Percentiles rank a stretch among this genome's conserved stretches.
These are phyloP conservation scores for Suhomyces sp. DNA, from an alignment of 805 yeast genomes.

Conservation along the genomic window DNA sequence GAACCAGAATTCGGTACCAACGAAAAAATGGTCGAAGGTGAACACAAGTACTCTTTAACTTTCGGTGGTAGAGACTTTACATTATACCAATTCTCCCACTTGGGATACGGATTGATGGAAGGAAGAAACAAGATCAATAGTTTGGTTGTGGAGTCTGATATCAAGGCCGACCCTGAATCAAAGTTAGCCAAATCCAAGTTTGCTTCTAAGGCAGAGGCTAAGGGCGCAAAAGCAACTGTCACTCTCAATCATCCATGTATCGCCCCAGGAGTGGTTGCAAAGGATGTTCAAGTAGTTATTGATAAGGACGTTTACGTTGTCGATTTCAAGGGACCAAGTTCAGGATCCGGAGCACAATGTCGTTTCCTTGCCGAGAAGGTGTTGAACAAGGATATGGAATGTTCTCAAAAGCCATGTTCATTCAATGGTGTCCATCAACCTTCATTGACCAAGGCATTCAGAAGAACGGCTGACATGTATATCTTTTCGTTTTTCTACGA, in stretches of 20 bases:
- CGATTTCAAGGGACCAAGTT: constrained; percentile 61
- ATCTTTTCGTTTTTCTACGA: constrained; percentile 95
- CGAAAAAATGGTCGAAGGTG: constrained; percentile 76
- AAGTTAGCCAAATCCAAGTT: constrained; percentile 16
- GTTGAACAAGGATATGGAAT: constrained; percentile 78
- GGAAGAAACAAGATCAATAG: constrained; percentile 83
- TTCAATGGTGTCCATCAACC: constrained; percentile 99
- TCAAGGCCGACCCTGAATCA: constrained; percentile 26
- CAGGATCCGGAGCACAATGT: constrained; percentile 79
- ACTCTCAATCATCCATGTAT: constrained; percentile 78
- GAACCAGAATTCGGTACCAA: constrained; percentile 75
- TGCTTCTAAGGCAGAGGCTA: constrained; percentile 32
- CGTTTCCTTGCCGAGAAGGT: constrained; percentile 78
- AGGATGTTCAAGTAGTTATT: constrained; percentile 59
- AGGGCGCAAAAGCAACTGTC: constrained; percentile 40
- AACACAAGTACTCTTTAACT: constrained; percentile 74
- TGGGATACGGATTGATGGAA: constrained; percentile 94
- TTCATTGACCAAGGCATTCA: constrained; percentile 75
- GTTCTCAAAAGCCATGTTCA: constrained; percentile 80
- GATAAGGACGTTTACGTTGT: constrained; percentile 47
- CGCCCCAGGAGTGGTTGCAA: constrained; percentile 70
- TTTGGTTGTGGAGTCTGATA: constrained; percentile 54
- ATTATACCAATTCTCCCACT: constrained; percentile 90
- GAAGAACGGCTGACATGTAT: constrained; percentile 70
- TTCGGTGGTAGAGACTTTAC: constrained; percentile 82